Conservation (phyloP, 139 green algal species). For the Chloropicon primus region DNA sequence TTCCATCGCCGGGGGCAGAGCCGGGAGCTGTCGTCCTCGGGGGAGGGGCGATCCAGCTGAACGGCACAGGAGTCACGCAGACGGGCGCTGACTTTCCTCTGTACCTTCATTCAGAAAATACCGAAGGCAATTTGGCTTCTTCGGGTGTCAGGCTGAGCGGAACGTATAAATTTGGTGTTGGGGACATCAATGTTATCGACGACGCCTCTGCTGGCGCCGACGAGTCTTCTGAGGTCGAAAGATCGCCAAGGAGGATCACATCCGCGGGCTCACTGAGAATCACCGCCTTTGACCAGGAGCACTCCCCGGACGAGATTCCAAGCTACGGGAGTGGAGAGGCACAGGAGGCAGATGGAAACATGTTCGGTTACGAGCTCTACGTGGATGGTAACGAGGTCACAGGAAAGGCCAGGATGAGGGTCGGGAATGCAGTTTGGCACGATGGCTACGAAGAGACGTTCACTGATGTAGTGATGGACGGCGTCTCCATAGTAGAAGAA, state of each 20-base stretch:
- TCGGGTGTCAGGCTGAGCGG: not conserved
- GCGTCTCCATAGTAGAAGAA: not conserved
- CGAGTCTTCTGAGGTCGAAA: not conserved
- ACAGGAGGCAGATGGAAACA: not conserved
- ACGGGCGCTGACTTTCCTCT: not conserved
- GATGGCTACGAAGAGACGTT: not conserved
- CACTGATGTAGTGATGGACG: constrained; percentile 4
- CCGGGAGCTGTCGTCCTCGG: not conserved
- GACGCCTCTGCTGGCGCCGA: not conserved
- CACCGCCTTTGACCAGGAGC: not conserved
- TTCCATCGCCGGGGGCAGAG: not conserved
- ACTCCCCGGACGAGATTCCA: not conserved
- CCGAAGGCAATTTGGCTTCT: not conserved
- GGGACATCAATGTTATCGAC: constrained; percentile 1
- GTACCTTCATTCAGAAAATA: not conserved
- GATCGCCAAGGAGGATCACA: not conserved
- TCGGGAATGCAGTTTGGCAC: constrained; percentile 7
- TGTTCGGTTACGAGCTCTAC: constrained; percentile 6
- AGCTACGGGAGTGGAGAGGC: not conserved
- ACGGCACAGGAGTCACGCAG: constrained; percentile 1
- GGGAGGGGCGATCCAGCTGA: not conserved
- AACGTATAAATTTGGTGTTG: constrained; percentile 4
- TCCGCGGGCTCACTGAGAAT: not conserved
- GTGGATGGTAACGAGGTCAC: constrained; percentile 4
- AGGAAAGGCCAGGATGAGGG: not conserved